phyloP scores from a whole-genome alignment of 2,329 filamentous ascomycete species.

The Sphaerulina vaccinii region DNA sequence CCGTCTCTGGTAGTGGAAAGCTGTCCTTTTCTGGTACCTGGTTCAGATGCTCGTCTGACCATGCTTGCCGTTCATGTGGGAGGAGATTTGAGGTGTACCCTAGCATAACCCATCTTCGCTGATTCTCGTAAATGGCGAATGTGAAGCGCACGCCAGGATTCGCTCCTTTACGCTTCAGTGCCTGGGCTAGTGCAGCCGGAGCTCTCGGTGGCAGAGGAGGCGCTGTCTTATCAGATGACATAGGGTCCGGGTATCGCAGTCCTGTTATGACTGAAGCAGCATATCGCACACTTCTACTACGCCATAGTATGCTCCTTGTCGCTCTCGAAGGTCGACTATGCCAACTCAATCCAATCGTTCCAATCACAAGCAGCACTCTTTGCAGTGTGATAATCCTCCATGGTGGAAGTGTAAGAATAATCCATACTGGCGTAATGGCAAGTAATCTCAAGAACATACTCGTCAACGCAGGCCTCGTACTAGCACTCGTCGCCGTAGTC shows the following conservation, averaged over 20 bases:
- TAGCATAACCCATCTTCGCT: constrained; percentile 88
- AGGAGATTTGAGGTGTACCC: constrained; percentile 93
- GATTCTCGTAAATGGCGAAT: constrained; percentile 95
- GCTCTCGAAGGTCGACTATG: constrained; percentile 85
- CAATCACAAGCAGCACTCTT: constrained; percentile 78
- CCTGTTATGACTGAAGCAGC: constrained; percentile 75
- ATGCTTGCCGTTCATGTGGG: constrained; percentile 82
- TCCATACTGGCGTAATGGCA: constrained; percentile 85
- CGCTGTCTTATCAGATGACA: constrained; percentile 34
- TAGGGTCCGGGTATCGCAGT: constrained; percentile 61
- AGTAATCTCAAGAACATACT: constrained; percentile 86
- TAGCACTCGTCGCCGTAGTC: constrained; percentile 84
- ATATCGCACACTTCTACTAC: constrained; percentile 71
- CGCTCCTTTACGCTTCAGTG: constrained; percentile 44
- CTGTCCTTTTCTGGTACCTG: constrained; percentile 70
- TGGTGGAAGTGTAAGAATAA: constrained; percentile 76
- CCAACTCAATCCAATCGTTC: constrained; percentile 85
- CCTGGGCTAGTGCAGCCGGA: constrained; percentile 27
- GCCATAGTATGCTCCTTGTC: constrained; percentile 83
- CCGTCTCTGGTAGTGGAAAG: constrained; percentile 67
- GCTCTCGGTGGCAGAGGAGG: constrained; percentile 23
- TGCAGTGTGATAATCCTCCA: constrained; percentile 82
- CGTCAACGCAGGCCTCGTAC: constrained; percentile 83
- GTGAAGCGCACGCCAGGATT: constrained; percentile 85
- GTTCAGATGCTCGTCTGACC: constrained; percentile 96